Percentiles rank a stretch among this genome's conserved stretches.
Conservation (phyloP, 352 stramenopile species). For the Globisporangium paddicum region DNA sequence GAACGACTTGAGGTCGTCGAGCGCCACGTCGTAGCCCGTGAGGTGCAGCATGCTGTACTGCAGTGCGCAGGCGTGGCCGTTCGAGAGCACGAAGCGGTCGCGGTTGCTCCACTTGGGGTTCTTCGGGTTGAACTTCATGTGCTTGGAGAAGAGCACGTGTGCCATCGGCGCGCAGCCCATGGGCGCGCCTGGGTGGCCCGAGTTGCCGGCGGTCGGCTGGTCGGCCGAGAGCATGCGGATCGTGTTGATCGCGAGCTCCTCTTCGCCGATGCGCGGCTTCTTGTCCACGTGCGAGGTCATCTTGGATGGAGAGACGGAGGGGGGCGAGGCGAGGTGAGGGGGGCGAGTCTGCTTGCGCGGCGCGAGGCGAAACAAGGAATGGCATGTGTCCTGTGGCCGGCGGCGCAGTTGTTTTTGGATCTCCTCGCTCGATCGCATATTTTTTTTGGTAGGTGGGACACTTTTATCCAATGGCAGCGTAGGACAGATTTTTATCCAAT, state of each 20-base stretch:
- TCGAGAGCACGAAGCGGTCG: conserved; percentile 99
- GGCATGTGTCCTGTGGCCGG: conserved; percentile 5
- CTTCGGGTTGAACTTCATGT: conserved; percentile 86
- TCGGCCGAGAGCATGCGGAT: conserved; percentile 97
- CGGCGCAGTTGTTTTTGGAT: not conserved
- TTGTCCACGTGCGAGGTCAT: conserved; percentile 81
- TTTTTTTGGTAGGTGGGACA: not conserved
- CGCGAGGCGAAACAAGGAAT: conserved; percentile 39
- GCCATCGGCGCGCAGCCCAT: conserved; percentile 99
- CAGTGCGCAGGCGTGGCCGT: conserved; percentile 98
- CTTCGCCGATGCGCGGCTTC: conserved; percentile 73
- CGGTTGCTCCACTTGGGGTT: conserved; percentile 92
- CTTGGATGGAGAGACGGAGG: conserved; percentile 11
- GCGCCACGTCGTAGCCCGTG: conserved; percentile 91
- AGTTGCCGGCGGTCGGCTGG: conserved; percentile 97
- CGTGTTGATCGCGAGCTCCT: conserved; percentile 96
- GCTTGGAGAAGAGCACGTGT: conserved; percentile 94
- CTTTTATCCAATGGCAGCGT: conserved; percentile 5
- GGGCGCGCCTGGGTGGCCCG: conserved; percentile 95
- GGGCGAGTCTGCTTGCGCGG: conserved; percentile 24
- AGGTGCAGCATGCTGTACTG: conserved; percentile 99
- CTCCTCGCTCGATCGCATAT: conserved; percentile 1
- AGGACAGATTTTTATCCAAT: conserved; percentile 8
- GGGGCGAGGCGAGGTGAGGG: conserved; percentile 1
- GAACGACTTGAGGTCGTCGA: conserved; percentile 98